Base-by-base conservation (phyloP, 305 asterid species). In the Euphrasia arctica region DNA sequence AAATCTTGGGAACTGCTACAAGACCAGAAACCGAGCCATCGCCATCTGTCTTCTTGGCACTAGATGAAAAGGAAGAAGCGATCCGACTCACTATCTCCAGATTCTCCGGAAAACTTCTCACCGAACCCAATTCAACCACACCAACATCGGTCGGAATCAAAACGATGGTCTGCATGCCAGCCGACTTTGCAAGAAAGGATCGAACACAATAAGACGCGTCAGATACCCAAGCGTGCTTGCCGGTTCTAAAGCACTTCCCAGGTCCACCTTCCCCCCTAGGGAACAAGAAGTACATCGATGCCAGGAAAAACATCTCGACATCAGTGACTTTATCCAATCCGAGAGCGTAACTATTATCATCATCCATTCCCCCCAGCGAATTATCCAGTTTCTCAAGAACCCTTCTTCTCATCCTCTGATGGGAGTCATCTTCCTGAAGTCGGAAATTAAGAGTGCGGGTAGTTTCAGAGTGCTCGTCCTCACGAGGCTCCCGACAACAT, bases 261-360 rank as follows among this genome's bases (percentile, higher is more conserved):
- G 98, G 97, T 12, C 95, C 98, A 29, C 98, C 97, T 75, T 75
- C 85, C 7, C 90, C 93, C 63, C 75, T 70, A 3, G 96, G 90
- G 54, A 92, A 92, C 14, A 88, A 84, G 29, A 92, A 90, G 75
- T 92, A 92, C 98, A 92, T 92, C 1, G 98, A 92, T 0, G 94
- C 95, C 3, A 92, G 87, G 63, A 92, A 92, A 77, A 92, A 90
- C 90, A 92, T 83, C 77, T 92, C 98, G 13, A 90, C 85, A 71
- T 92, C 97, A 0, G 98, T 92, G 48, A 92, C 95, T 77, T 76
- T 84, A 79, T 92, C 98, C 87, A 92, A 73, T 28, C 90, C 98
- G 64, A 85, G 78, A 27, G 98, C 97, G 60, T 83, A 90, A 70
- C 84, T 82, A 36, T 36, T 7, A 58, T 85, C 97, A 48, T 92